Evolutionary conservation across 164 flowering plant genomes (phyloP).

Genomic region (Cinnamomum chago): DNA sequence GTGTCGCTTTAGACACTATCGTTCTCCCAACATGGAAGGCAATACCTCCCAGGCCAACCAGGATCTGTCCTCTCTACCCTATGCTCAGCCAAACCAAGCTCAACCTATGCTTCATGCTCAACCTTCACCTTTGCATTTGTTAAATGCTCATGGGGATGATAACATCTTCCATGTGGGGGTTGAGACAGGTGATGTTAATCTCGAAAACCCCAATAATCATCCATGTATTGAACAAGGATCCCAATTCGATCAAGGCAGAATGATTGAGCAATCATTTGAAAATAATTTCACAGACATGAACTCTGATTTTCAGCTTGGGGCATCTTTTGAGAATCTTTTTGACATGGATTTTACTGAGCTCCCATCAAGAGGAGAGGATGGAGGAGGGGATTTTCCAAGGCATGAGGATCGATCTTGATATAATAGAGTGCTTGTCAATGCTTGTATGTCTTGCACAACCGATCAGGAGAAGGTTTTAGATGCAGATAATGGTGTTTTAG

Average conservation of each 20-base stretch:
- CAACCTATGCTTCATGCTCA: constrained; percentile 9
- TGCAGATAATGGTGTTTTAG: too few relatives aligned
- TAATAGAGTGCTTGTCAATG: neutral
- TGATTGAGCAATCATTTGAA: constrained; percentile 30
- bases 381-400: constrained; percentile 17
- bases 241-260: constrained; percentile 15
- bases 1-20: constrained; percentile 28
- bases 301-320: constrained; percentile 32
- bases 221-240: constrained; percentile 29
- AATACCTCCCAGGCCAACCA: constrained; percentile 21
- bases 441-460: too few relatives aligned
- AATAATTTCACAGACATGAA: constrained; percentile 23
- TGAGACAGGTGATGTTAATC: constrained; percentile 29
- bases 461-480: too few relatives aligned
- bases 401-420: constrained; percentile 53
- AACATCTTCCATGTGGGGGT: constrained; percentile 27
- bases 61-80: constrained; percentile 27
- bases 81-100: constrained; percentile 34
- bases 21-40: constrained; percentile 22
- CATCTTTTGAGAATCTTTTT: constrained; percentile 41
- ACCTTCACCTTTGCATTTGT: constrained; percentile 13
- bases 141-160: constrained; percentile 28
- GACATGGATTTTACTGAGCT: constrained; percentile 29
- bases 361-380: constrained; percentile 27
- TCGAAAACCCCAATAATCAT: constrained; percentile 27